Conservation (phyloP, 495 filamentous ascomycete species). For the Astrocystis sublimbata region DNA sequence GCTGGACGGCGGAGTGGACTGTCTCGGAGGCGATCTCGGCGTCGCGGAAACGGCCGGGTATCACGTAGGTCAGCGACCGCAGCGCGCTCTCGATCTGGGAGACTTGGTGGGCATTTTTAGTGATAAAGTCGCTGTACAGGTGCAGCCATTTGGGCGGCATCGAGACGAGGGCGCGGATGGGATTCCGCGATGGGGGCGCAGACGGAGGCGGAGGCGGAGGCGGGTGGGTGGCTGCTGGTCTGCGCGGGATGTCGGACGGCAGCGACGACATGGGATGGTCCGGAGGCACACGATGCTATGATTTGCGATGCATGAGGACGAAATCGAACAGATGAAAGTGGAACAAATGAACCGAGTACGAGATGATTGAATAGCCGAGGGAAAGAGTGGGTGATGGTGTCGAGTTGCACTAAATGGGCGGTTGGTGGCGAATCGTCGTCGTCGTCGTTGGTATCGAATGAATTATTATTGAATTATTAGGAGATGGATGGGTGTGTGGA, state of each 20-base stretch:
- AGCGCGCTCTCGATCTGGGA: conserved; percentile 91
- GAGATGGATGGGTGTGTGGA: not conserved
- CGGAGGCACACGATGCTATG: no score
- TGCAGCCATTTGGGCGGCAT: conserved; percentile 73
- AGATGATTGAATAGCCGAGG: not conserved
- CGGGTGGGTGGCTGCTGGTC: conserved; percentile 15
- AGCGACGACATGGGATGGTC: conserved; percentile 22
- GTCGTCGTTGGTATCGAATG: not conserved
- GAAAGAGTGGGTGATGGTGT: not conserved
- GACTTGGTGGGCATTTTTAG: conserved; percentile 87
- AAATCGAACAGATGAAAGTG: not conserved
- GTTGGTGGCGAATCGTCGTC: not conserved
- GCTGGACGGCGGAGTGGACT: conserved; percentile 81
- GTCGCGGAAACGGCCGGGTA: conserved; percentile 91
- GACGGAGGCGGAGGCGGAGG: no score
- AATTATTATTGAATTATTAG: no score
- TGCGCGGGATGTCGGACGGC: conserved; percentile 25
- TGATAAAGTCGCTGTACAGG: conserved; percentile 89
- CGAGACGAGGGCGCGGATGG: conserved; percentile 29
- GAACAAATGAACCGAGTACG: no score
- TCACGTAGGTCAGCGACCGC: conserved; percentile 90
- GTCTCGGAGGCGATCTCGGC: conserved; percentile 93
- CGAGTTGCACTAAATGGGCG: no score
- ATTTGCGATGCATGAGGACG: not conserved
- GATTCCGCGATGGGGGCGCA: conserved; percentile 27